A percentile compares a stretch with the other conserved stretches of the same genome.
Conservation (phyloP, 2,329 filamentous ascomycete genomes). For the Tothia fuscella region DNA sequence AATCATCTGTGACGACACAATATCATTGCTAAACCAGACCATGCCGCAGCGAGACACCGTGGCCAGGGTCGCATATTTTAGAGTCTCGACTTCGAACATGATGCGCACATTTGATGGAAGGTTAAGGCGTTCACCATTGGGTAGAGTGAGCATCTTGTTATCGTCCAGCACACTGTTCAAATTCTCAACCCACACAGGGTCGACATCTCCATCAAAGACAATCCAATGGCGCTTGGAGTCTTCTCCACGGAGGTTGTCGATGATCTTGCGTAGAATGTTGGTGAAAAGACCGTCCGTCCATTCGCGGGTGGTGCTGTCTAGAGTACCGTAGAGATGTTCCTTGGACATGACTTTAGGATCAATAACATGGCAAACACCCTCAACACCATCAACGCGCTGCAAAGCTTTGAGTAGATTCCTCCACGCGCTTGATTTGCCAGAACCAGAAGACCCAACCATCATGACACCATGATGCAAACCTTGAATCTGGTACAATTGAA, state of each 20-base stretch:
- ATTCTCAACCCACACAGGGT: constrained; percentile 99
- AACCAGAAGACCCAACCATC: constrained; percentile 98
- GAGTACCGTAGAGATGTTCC: constrained; percentile 86
- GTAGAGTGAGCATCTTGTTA: constrained; percentile 93
- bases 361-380: constrained; percentile 94
- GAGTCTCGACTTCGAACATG: constrained; percentile 98
- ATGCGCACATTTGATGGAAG: constrained; percentile 90
- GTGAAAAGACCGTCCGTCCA: constrained; percentile 99
- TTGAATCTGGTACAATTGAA: constrained; percentile 97
- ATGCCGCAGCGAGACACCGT: constrained; percentile 99
- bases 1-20: constrained; percentile 86
- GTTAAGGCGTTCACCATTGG: constrained; percentile 95
- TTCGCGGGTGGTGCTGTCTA: constrained; percentile 93
- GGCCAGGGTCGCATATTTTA: constrained; percentile 93
- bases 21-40: constrained; percentile 99
- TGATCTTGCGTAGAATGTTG: constrained; percentile 93
- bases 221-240: constrained; percentile 98
- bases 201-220: constrained; percentile 96
- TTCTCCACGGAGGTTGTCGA: constrained; percentile 95
- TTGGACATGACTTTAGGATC: constrained; percentile 99
- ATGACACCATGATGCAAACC: constrained; percentile 98
- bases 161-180: constrained; percentile 98
- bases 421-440: constrained; percentile 94
- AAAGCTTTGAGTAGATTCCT: constrained; percentile 81
- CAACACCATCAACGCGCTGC: constrained; percentile 78